Evolutionary conservation across 108 stramenopile species (phyloP).

Genomic region (Cyclotella atomus): DNA sequence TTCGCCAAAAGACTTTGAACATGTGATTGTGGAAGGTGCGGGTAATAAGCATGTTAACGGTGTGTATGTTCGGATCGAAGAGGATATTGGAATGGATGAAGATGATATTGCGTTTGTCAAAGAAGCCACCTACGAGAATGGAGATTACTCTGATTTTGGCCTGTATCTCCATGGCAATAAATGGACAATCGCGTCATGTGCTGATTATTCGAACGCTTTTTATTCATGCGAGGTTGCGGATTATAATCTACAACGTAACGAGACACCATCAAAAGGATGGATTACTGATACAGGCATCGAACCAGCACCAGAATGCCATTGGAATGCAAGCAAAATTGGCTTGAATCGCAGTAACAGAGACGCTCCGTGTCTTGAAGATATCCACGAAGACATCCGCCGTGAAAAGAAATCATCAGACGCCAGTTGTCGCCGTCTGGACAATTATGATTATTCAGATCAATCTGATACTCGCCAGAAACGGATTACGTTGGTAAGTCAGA

Average conservation of each 20-base stretch:
- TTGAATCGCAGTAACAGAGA: not conserved
- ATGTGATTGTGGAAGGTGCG: constrained; percentile 13
- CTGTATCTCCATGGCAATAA: not conserved
- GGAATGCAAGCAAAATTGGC: constrained; percentile 3
- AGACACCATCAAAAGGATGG: not conserved
- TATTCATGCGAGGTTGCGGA: not conserved
- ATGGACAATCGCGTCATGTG: constrained; percentile 12
- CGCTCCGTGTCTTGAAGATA: not conserved
- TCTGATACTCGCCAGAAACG: not conserved
- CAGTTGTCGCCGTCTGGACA: not conserved
- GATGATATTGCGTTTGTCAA: constrained; percentile 24
- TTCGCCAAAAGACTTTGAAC: constrained; percentile 21
- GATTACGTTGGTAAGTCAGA: not conserved
- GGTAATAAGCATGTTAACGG: constrained; percentile 10
- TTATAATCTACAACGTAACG: not conserved
- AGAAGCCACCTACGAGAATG: constrained; percentile 8
- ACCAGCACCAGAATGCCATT: constrained; percentile 10
- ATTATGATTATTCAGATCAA: not conserved
- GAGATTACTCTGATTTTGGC: constrained; percentile 9
- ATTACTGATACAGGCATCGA: not conserved
- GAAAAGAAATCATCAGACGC: not conserved
- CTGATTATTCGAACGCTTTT: constrained; percentile 16
- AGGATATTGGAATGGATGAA: constrained; percentile 20
- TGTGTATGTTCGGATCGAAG: constrained; percentile 18
- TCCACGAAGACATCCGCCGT: not conserved